Percentiles rank a stretch among this genome's conserved stretches.
Conservation (phyloP, 176 grass and related monocot species). For the Paspalum notatum region DNA sequence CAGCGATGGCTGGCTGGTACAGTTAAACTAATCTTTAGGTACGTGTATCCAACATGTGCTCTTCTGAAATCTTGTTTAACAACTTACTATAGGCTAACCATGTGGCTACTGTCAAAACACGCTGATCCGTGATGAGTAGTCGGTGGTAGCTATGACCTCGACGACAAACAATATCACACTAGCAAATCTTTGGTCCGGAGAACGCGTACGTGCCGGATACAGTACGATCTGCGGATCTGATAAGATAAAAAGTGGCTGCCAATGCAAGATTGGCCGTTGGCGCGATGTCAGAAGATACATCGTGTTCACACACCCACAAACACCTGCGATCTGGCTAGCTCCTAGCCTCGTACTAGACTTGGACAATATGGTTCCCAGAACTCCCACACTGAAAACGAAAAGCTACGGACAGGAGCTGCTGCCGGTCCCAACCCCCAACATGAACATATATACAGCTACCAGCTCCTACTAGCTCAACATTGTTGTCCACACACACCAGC, state of each 20-base stretch:
- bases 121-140: background rate
- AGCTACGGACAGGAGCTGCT: too few relatives aligned
- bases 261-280: background rate
- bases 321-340: background rate
- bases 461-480: too few relatives aligned
- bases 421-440: too few relatives aligned
- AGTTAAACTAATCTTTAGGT: background rate
- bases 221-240: slow-evolving; percentile 2
- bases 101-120: background rate
- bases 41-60: background rate
- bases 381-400: too few relatives aligned
- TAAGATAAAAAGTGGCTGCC: background rate
- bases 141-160: background rate
- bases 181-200: background rate
- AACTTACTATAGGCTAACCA: background rate
- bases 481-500: background rate
- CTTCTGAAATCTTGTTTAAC: background rate
- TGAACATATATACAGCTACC: too few relatives aligned
- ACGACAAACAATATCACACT: background rate
- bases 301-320: background rate
- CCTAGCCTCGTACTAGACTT: too few relatives aligned
- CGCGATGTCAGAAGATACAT: background rate
- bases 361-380: too few relatives aligned
- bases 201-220: background rate
- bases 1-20: background rate